phyloP scores from a whole-genome alignment of 352 stramenopile species.

The Phytopythium boreale region DNA sequence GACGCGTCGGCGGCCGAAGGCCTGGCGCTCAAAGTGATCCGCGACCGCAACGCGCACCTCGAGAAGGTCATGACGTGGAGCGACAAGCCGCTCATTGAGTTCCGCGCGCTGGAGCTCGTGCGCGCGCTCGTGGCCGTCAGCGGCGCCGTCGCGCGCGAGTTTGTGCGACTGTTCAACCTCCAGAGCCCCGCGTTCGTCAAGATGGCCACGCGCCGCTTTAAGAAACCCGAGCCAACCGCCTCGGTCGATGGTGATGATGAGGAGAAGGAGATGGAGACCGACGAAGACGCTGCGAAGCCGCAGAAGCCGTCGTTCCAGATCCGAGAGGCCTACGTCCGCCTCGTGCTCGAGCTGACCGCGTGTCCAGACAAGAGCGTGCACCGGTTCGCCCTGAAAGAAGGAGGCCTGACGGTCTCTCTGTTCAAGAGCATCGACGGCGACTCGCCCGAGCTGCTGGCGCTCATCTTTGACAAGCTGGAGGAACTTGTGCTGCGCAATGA shows the following conservation, averaged over 20 bases:
- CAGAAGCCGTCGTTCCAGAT: constrained; percentile 54
- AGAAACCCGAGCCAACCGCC: constrained; percentile 31
- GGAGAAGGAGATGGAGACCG: constrained; percentile 7
- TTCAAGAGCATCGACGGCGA: constrained; percentile 82
- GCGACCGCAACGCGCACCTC: constrained; percentile 57
- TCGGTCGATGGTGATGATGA: not conserved
- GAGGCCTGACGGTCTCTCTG: constrained; percentile 53
- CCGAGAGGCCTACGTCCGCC: constrained; percentile 53
- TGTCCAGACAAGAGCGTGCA: constrained; percentile 76
- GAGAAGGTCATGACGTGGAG: constrained; percentile 82
- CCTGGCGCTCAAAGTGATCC: constrained; percentile 61
- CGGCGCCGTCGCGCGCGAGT: constrained; percentile 44
- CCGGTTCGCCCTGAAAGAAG: constrained; percentile 77
- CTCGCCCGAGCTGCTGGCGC: constrained; percentile 44
- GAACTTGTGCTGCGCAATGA: constrained; percentile 52
- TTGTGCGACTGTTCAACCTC: constrained; percentile 82
- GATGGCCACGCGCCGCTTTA: constrained; percentile 54
- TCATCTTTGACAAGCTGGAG: constrained; percentile 40
- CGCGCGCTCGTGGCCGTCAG: constrained; percentile 38
- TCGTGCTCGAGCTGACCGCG: constrained; percentile 58
- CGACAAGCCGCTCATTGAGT: constrained; percentile 82
- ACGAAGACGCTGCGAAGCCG: constrained; percentile 6
- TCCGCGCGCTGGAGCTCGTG: constrained; percentile 64
- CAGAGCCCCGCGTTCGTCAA: constrained; percentile 61
- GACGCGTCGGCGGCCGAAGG: constrained; percentile 42